Conservation (phyloP, 2,329 filamentous ascomycete genomes). For the Trichoderma cornu-damae region DNA sequence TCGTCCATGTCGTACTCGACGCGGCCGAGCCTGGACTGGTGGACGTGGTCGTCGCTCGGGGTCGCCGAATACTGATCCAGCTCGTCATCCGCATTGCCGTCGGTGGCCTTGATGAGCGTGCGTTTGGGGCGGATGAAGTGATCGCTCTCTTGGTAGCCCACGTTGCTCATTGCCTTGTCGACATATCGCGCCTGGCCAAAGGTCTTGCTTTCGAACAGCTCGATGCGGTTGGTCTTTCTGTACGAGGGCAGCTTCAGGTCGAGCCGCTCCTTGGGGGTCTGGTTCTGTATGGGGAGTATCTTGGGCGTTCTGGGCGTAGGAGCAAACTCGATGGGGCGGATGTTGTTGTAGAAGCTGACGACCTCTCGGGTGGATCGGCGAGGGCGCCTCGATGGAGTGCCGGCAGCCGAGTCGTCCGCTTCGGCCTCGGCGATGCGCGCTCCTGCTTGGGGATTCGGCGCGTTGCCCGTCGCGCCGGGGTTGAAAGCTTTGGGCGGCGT, state of each 20-base stretch:
- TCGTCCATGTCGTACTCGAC: slow-evolving; percentile 99
- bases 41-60: slow-evolving; percentile 29
- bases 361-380: slow-evolving; percentile 48
- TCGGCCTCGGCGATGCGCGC: slow-evolving; percentile 29
- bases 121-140: slow-evolving; percentile 74
- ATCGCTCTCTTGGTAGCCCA: slow-evolving; percentile 94
- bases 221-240: slow-evolving; percentile 71
- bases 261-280: slow-evolving; percentile 73
- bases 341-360: slow-evolving; percentile 49
- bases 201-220: slow-evolving; percentile 76
- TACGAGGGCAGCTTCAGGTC: slow-evolving; percentile 73
- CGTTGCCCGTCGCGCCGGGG: slow-evolving; percentile 39
- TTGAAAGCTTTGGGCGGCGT: slow-evolving; percentile 46
- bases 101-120: slow-evolving; percentile 60
- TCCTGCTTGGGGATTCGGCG: slow-evolving; percentile 38
- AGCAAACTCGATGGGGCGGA: slow-evolving; percentile 41
- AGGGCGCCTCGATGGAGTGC: slow-evolving; percentile 34
- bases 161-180: slow-evolving; percentile 91
- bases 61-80: slow-evolving; percentile 39
- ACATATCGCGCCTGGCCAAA: slow-evolving; percentile 86
- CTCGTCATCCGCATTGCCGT: slow-evolving; percentile 57
- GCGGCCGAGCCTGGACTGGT: slow-evolving; percentile 56
- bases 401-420: slow-evolving; percentile 29
- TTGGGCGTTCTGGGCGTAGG: slow-evolving; percentile 53
- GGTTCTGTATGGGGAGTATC: slow-evolving; percentile 70